A percentile compares a stretch with the other conserved stretches of the same genome.
phyloP scores from a whole-genome alignment of 257 asterid species.

The Osmanthus fragrans region DNA sequence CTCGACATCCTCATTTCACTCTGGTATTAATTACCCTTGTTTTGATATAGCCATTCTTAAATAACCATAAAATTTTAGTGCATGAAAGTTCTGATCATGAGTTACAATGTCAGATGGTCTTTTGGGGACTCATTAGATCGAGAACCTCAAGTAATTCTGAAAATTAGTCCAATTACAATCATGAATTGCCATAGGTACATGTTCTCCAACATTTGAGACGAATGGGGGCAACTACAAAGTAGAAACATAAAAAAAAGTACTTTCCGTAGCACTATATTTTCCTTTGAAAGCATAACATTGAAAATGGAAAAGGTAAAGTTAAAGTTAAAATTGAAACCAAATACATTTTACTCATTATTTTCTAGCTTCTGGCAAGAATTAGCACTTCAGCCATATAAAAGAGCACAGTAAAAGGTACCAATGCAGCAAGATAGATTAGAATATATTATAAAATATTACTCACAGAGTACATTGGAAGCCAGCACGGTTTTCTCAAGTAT shows the following conservation, averaged over 20 bases:
- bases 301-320: neutral
- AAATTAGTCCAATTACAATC: too few relatives aligned
- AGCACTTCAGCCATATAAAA: slow-evolving; percentile 6
- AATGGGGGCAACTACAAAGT: too few relatives aligned
- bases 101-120: neutral
- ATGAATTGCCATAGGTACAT: neutral
- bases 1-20: neutral
- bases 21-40: neutral
- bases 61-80: neutral
- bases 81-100: neutral
- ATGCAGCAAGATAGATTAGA: slow-evolving; percentile 8
- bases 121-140: neutral
- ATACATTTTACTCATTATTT: neutral
- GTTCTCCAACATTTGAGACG: slow-evolving; percentile 5
- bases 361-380: neutral
- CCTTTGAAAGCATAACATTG: neutral
- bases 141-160: neutral
- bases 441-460: slow-evolving; percentile 26
- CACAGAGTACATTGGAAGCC: slow-evolving; percentile 85
- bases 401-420: slow-evolving; percentile 9
- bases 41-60: neutral
- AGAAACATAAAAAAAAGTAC: neutral
- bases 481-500: slow-evolving; percentile 65
- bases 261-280: neutral
- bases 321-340: neutral